Percentiles rank a stretch among this genome's conserved stretches.
Evolutionary conservation across 257 asterid species (phyloP).

Genomic region (Nicotiana undulata): DNA sequence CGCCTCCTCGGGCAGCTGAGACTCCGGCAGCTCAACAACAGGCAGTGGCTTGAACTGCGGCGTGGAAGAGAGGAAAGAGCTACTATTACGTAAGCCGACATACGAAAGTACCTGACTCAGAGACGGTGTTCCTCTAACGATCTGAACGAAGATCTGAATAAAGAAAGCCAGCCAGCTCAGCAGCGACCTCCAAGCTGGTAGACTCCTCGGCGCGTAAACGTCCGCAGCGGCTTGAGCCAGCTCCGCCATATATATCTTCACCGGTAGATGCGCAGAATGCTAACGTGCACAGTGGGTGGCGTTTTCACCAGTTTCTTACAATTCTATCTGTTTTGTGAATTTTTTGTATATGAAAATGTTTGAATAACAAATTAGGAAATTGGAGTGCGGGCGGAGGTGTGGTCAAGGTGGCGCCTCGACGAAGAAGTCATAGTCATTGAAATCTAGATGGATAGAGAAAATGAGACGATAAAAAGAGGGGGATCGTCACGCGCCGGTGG

Average conservation of each 20-base stretch:
- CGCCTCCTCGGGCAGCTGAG: constrained; percentile 32
- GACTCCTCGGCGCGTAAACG: constrained; percentile 72
- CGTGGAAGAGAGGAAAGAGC: constrained; percentile 38
- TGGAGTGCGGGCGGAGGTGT: constrained; percentile 12
- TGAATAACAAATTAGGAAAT: neutral
- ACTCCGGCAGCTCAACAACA: constrained; percentile 56
- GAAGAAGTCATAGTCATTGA: neutral
- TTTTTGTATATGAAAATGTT: neutral
- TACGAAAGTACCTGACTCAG: constrained; percentile 55
- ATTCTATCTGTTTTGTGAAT: neutral
- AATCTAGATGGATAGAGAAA: neutral
- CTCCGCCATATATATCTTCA: constrained; percentile 61
- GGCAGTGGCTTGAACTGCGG: constrained; percentile 65
- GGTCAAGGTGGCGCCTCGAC: constrained; percentile 21
- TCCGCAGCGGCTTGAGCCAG: constrained; percentile 63
- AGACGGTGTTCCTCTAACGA: constrained; percentile 84
- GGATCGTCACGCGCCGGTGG: neutral
- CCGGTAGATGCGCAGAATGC: neutral
- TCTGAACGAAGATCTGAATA: constrained; percentile 91
- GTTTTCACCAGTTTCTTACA: neutral
- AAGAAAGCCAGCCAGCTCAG: constrained; percentile 79
- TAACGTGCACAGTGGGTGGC: neutral
- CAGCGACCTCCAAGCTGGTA: constrained; percentile 78
- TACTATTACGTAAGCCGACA: constrained; percentile 50
- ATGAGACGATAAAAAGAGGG: neutral